Conservation (phyloP, 2,329 filamentous ascomycete species). For the Chaetomium strumarium region DNA sequence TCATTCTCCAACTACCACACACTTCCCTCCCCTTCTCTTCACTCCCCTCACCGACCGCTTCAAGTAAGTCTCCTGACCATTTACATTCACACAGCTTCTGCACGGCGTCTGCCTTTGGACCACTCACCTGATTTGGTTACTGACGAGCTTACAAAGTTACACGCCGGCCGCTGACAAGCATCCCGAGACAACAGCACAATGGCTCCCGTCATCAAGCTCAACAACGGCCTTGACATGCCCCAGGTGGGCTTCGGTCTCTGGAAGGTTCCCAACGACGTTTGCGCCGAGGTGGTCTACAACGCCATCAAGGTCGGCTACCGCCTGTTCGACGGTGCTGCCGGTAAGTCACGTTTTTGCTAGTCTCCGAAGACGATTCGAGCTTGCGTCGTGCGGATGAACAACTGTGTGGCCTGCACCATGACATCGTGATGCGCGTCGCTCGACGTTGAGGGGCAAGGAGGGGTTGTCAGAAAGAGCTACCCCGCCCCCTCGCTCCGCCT, state of each 20-base stretch:
- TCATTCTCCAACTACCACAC: constrained; percentile 11
- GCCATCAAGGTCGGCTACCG: constrained; percentile 60
- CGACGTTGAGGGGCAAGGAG: constrained; percentile 6
- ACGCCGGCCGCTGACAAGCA: neutral
- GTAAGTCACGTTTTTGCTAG: constrained; percentile 36
- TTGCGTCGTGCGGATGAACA: neutral
- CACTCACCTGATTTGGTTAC: neutral
- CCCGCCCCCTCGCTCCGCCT: constrained; percentile 20
- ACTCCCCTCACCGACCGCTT: neutral
- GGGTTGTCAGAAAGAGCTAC: constrained; percentile 10
- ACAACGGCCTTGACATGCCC: constrained; percentile 63
- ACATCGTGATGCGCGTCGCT: constrained; percentile 5
- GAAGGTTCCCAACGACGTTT: constrained; percentile 72
- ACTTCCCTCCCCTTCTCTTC: neutral
- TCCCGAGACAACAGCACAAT: constrained; percentile 18
- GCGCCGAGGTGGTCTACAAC: constrained; percentile 73
- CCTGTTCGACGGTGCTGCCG: constrained; percentile 54
- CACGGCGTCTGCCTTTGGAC: neutral
- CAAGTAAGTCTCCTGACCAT: constrained; percentile 4
- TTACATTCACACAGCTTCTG: neutral
- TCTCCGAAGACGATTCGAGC: neutral
- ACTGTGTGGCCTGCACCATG: neutral
- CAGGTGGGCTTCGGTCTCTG: constrained; percentile 74
- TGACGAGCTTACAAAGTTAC: constrained; percentile 4
- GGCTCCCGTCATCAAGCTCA: constrained; percentile 50